Evolutionary conservation across 371 early-diverging fungal species (phyloP), one percentile per base, ranked within the genome.

Genomic region (Dichotomocladium elegans): DNA sequence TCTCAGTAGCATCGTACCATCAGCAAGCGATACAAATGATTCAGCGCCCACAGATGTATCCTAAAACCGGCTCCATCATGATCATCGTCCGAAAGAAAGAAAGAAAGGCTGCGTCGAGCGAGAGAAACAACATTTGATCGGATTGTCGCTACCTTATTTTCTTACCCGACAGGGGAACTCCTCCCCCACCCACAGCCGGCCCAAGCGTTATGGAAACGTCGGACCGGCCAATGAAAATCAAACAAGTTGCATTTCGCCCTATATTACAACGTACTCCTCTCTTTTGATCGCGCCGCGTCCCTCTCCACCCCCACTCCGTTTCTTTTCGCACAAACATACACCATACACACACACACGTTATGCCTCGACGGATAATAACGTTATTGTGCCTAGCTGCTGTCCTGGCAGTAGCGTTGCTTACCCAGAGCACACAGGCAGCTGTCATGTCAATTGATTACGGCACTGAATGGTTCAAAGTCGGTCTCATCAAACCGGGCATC

Each of bases 401-500:
- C 21, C 10, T 48, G 3, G 25, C 26, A 26, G n/a, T 48, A 15
- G 15, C 49, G 7, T 31, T 48, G 22, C n/a, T 48, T 0, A 48
- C 35, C 21, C 19, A 26, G 10, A 21, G 28, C 33, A 46, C 35
- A 8, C 45, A 34, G 15, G 85, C 85, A 11, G 85, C 87, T 12
- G 94, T 97, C 34, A 87, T 97, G 67, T 93, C 95, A 12, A 92
- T 98, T 64, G 99, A 98, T 68, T 93, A 88, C 64, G 99, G 99
- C 47, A 86, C 92, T 0, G 94, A 96, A 52, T 96, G 95, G 94
- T 90, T 95, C 70, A 96, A 96, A 59, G 90, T 95, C 21, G 92
- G 91, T 6, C 73, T 97, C 45, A 93, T 95, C 58, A 92, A 92
- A 58, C 88, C 95, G 9, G 94, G 95, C 12, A 86, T 87, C 19